These are phyloP conservation scores for Erucastrum elatum DNA, from an alignment of 345 rosid species.

Conservation along the genomic window DNA sequence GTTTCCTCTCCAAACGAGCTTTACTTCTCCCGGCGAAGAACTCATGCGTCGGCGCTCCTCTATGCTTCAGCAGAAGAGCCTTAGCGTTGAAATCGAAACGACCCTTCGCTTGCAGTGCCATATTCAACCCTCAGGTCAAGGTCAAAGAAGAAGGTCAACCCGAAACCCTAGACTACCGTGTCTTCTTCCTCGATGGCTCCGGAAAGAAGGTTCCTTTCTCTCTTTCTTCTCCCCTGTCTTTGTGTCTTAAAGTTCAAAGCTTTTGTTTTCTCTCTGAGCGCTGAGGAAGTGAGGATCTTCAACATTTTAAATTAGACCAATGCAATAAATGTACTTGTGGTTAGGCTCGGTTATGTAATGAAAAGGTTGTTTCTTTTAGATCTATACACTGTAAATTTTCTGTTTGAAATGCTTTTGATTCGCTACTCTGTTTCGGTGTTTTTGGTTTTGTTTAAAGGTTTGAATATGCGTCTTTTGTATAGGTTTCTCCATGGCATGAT, in stretches of 20 bases:
- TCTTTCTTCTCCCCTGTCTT: neutral
- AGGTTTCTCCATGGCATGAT: constrained; percentile 99
- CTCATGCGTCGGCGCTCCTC: constrained; percentile 20
- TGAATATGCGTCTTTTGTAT: neutral
- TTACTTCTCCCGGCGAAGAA: constrained; percentile 29
- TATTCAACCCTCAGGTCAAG: constrained; percentile 59
- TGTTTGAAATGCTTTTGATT: constrained; percentile 9
- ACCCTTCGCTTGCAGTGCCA: constrained; percentile 58
- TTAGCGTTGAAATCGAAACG: constrained; percentile 46
- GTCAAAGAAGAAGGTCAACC: constrained; percentile 74
- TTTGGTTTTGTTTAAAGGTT: neutral
- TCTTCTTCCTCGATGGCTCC: constrained; percentile 65
- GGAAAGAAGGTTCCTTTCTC: constrained; percentile 59
- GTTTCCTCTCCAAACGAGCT: constrained; percentile 50
- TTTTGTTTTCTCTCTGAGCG: neutral
- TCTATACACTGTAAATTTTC: neutral
- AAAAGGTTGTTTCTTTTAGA: neutral
- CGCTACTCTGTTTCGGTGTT: neutral
- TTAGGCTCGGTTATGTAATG: neutral
- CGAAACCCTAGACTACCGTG: constrained; percentile 76
- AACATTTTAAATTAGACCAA: neutral
- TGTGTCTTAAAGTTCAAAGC: neutral
- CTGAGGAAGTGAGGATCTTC: neutral
- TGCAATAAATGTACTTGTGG: neutral
- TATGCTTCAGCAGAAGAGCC: constrained; percentile 36